A percentile compares a stretch with the other conserved stretches of the same genome.
phyloP scores from a whole-genome alignment of 2,329 filamentous ascomycete species.

The Coniochaeta pulveracea region DNA sequence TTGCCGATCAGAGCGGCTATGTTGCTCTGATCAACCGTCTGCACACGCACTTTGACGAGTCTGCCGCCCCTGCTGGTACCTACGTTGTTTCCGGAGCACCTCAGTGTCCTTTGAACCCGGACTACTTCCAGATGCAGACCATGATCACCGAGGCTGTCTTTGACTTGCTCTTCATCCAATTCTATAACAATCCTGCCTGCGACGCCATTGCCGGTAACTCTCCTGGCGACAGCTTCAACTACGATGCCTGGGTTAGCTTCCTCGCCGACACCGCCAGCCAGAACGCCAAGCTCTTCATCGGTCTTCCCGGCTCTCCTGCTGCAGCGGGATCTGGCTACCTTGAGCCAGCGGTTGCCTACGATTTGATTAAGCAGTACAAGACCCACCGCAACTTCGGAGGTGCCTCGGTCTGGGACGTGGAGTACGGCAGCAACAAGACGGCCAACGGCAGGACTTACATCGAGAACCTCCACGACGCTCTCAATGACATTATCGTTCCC shows the following conservation, averaged over 20 bases:
- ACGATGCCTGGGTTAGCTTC: constrained; percentile 20
- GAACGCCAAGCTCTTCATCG: constrained; percentile 25
- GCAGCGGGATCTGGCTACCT: constrained; percentile 17
- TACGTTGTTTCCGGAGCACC: constrained; percentile 35
- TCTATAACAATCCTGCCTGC: constrained; percentile 34
- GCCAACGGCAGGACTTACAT: constrained; percentile 11
- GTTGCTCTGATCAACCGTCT: constrained; percentile 16
- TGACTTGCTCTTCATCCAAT: constrained; percentile 32
- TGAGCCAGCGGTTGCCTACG: constrained; percentile 7
- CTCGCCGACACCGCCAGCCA: constrained; percentile 19
- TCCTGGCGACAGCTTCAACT: constrained; percentile 21
- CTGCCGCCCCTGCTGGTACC: constrained; percentile 8
- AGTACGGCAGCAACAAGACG: constrained; percentile 10
- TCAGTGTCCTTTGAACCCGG: constrained; percentile 26
- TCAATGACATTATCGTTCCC: constrained; percentile 1
- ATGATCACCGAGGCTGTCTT: constrained; percentile 27
- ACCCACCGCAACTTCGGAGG: constrained; percentile 17
- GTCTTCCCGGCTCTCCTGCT: constrained; percentile 19
- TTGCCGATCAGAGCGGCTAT: constrained; percentile 15
- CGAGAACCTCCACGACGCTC: constrained; percentile 12
- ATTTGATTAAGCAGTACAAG: constrained; percentile 15
- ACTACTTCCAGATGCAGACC: constrained; percentile 28
- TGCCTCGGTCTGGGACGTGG: constrained; percentile 23
- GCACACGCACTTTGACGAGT: constrained; percentile 8
- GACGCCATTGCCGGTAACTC: constrained; percentile 17